phyloP scores from a whole-genome alignment of 2,329 filamentous ascomycete genomes.

The Diaporthe aspalathi region DNA sequence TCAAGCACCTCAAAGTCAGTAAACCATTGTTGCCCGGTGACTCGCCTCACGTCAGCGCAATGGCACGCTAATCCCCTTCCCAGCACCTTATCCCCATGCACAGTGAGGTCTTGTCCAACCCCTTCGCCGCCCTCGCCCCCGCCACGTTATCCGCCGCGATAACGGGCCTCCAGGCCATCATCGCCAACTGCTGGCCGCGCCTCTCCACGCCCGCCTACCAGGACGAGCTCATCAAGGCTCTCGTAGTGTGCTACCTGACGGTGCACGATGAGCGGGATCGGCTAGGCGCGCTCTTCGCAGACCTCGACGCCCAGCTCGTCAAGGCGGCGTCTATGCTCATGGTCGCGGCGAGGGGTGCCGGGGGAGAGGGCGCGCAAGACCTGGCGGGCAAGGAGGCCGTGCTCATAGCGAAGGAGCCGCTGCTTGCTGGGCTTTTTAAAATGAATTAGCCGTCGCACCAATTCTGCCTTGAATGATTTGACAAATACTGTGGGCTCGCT shows the following conservation, averaged over 20 bases:
- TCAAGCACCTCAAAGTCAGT: slow-evolving; percentile 75
- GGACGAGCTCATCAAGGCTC: slow-evolving; percentile 71
- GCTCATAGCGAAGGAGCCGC: slow-evolving; percentile 52
- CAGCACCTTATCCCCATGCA: slow-evolving; percentile 76
- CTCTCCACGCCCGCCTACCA: slow-evolving; percentile 66
- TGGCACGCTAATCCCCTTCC: slow-evolving; percentile 31
- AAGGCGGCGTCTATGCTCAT: slow-evolving; percentile 50
- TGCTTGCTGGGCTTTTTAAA: slow-evolving; percentile 49
- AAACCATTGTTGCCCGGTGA: slow-evolving; percentile 47
- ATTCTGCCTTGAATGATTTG: neutral
- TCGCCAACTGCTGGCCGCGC: slow-evolving; percentile 77
- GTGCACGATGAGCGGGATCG: slow-evolving; percentile 53
- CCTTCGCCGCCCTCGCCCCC: slow-evolving; percentile 70
- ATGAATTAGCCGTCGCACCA: neutral
- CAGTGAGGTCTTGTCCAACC: slow-evolving; percentile 73
- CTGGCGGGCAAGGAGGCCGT: slow-evolving; percentile 47
- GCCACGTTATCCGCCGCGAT: slow-evolving; percentile 65
- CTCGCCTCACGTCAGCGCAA: slow-evolving; percentile 2
- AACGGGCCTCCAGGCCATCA: slow-evolving; percentile 64
- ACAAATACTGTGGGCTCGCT: neutral
- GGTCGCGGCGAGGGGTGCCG: slow-evolving; percentile 47
- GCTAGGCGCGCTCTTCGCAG: slow-evolving; percentile 45
- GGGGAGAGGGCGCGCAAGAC: slow-evolving; percentile 35
- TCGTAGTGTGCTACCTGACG: slow-evolving; percentile 73
- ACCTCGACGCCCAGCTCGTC: slow-evolving; percentile 50